These are phyloP conservation scores for Viola pubescens DNA, from an alignment of 441 rosid genomes.

Conservation along the genomic window DNA sequence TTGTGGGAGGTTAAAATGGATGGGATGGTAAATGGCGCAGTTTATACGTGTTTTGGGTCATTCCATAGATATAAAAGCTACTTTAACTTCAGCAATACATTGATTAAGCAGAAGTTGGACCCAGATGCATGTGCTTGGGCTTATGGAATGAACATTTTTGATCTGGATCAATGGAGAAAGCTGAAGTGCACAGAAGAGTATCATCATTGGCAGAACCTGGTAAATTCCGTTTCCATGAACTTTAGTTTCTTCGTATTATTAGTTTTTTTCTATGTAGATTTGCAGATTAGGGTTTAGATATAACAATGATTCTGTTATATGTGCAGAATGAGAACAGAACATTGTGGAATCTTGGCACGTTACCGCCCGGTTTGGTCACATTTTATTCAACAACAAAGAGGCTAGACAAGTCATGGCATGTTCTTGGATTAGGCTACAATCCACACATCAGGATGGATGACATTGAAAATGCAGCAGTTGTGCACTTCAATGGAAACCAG, in stretches of 20 bases:
- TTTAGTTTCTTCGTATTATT: neutral
- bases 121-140: constrained; percentile 80
- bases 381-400: constrained; percentile 62
- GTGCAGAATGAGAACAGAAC: constrained; percentile 68
- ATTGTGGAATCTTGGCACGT: constrained; percentile 74
- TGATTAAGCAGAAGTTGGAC: constrained; percentile 47
- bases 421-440: constrained; percentile 69
- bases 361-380: constrained; percentile 83
- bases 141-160: constrained; percentile 80
- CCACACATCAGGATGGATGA: constrained; percentile 61
- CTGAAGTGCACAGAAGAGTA: constrained; percentile 58
- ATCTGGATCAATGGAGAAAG: constrained; percentile 68
- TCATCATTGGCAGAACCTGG: constrained; percentile 77
- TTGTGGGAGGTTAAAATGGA: constrained; percentile 65
- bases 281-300: neutral
- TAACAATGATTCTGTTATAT: neutral
- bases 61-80: constrained; percentile 76
- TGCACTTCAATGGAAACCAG: constrained; percentile 69
- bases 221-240: constrained; percentile 12
- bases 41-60: constrained; percentile 74
- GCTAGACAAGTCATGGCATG: constrained; percentile 65
- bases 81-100: constrained; percentile 67
- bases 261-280: neutral
- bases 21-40: constrained; percentile 81
- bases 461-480: constrained; percentile 56